Conservation (phyloP, 2,329 filamentous ascomycete species). For the Teratosphaeriaceae sp. region DNA sequence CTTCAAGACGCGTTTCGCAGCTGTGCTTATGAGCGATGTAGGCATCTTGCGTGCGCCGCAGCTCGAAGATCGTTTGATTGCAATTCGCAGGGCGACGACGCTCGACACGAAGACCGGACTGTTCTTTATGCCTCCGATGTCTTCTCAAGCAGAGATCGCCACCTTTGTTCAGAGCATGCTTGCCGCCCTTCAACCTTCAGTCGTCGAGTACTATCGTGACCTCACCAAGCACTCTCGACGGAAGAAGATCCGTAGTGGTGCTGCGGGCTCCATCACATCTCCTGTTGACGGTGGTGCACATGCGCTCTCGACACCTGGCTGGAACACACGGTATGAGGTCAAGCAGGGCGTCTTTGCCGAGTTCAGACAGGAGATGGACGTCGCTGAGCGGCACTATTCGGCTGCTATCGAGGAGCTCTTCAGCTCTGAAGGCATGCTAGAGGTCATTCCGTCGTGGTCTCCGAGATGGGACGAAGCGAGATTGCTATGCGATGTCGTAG, state of each 20-base stretch:
- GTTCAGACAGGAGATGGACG: slow-evolving; percentile 88
- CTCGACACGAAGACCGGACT: slow-evolving; percentile 73
- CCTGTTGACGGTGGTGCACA: slow-evolving; percentile 76
- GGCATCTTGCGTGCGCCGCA: slow-evolving; percentile 51
- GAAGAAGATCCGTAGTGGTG: slow-evolving; percentile 72
- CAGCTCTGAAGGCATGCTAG: slow-evolving; percentile 68
- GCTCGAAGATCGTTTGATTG: slow-evolving; percentile 68
- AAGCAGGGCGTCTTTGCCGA: slow-evolving; percentile 88
- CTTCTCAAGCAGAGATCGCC: slow-evolving; percentile 63
- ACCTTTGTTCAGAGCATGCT: slow-evolving; percentile 70
- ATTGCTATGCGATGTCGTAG: slow-evolving; percentile 73
- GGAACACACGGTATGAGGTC: slow-evolving; percentile 92
- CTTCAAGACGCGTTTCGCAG: slow-evolving; percentile 70
- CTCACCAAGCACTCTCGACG: slow-evolving; percentile 85
- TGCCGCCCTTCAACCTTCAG: slow-evolving; percentile 62
- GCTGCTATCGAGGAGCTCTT: slow-evolving; percentile 80
- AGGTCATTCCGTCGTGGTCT: slow-evolving; percentile 84
- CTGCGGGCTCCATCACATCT: slow-evolving; percentile 73
- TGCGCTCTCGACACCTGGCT: slow-evolving; percentile 75
- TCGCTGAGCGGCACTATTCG: slow-evolving; percentile 77
- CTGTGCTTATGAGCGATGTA: slow-evolving; percentile 71
- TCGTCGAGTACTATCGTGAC: slow-evolving; percentile 88
- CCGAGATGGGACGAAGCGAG: slow-evolving; percentile 89
- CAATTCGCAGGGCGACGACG: slow-evolving; percentile 70
- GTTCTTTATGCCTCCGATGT: slow-evolving; percentile 73